Base-by-base conservation (phyloP, 371 early-diverging fungal species). In the Nematocida sp. region DNA sequence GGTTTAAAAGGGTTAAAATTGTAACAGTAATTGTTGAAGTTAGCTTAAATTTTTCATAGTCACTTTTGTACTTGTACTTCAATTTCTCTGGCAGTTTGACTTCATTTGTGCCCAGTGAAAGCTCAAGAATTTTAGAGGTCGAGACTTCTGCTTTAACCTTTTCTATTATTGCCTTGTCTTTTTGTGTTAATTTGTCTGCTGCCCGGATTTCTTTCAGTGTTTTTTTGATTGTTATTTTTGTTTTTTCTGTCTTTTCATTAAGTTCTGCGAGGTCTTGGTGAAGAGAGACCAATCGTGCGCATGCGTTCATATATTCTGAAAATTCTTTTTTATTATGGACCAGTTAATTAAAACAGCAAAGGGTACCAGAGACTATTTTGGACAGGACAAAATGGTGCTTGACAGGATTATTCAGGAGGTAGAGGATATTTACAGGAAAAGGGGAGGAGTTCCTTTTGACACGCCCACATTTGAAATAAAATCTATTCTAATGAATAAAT, bases 401-500 rank as follows among this genome's bases (percentile, higher is more conserved):
- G 93, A 95, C 84, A 86, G 91, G 75, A 92, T 97, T 56, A 94
- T 96, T 82, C 86, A 89, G 9, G 94, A 91, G 23, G 93, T 94
- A 74, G 91, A 89, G 62, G 72, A 82, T 3, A 90, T 95, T 9
- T 97, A 96, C 88, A 93, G 94, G 86, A 90, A 90, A 74, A 95
- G 97, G 88, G 96, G 97, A 58, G 97, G 92, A 47, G 92, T 95
- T 46, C 93, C 95, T 0, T 95, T 99, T 75, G 97, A 97, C 80
- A 99, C 99, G 0, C 99, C 99, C 7, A 96, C 95, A 44, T 99
- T 97, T 89, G 99, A 99, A 87, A 90, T 96, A 70, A 94, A 93
- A 55, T 94, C 95, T 84, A 94, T 96, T 74, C 90, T 98, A 50
- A 84, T 92, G n/a, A 95, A 96, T 81, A 98, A 98, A 87, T 98